Percentiles rank a stretch among this genome's conserved stretches.
Evolutionary conservation across 129 eudicot species (phyloP).

Genomic region (Arctium lappa): DNA sequence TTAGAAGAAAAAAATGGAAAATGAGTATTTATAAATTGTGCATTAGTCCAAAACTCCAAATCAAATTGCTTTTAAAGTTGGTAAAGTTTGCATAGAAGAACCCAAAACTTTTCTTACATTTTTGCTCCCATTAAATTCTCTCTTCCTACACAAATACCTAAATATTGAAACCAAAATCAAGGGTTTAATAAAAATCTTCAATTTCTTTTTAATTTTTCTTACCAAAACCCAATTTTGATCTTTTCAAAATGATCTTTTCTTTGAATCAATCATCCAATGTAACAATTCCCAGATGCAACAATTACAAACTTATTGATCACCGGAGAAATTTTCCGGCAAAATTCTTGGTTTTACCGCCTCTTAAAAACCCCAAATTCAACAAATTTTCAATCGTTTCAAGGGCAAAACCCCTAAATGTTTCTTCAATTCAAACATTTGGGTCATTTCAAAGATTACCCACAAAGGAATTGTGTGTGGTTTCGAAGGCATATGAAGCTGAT

Average conservation of each 20-base stretch:
- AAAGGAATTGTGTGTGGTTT: slow-evolving; percentile 16
- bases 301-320: slow-evolving; percentile 24
- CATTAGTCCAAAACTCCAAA: neutral
- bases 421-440: slow-evolving; percentile 33
- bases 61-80: slow-evolving; percentile 1
- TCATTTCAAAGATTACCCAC: neutral
- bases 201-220: neutral
- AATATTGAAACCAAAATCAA: slow-evolving; percentile 6
- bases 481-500: slow-evolving; percentile 61
- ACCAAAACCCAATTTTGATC: neutral
- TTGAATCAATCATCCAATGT: slow-evolving; percentile 42
- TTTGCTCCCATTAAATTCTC: slow-evolving; percentile 6
- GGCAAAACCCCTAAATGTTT: slow-evolving; percentile 33
- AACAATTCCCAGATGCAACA: slow-evolving; percentile 8
- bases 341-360: slow-evolving; percentile 30
- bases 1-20: neutral
- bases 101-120: slow-evolving; percentile 6
- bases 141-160: neutral
- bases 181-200: neutral
- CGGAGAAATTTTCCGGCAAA: slow-evolving; percentile 15
- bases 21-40: neutral
- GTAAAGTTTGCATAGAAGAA: neutral
- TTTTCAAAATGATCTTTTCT: slow-evolving; percentile 41
- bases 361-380: slow-evolving; percentile 8
- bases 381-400: slow-evolving; percentile 12